These are phyloP conservation scores for Malus asiatica DNA, from an alignment of 306 rosid genomes.

Conservation along the genomic window DNA sequence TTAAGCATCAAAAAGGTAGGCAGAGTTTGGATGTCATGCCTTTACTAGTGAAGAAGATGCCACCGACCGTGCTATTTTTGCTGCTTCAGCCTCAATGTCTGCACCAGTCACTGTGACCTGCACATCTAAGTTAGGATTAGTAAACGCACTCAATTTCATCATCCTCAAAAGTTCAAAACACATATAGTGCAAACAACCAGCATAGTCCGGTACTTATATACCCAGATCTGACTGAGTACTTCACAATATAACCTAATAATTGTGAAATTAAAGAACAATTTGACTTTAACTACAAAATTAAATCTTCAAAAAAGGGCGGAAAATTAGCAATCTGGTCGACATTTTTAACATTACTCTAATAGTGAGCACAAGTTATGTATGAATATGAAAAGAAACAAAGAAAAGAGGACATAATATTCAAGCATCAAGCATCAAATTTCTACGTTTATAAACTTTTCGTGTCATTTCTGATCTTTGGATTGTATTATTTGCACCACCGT, in stretches of 20 bases:
- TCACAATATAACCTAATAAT: neutral
- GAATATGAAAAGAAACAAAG: neutral
- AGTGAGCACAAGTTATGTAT: neutral
- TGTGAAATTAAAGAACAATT: neutral
- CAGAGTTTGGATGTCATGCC: neutral
- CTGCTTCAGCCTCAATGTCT: slow-evolving; percentile 72
- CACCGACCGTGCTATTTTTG: slow-evolving; percentile 59
- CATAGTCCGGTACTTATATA: neutral
- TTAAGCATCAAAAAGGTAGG: neutral
- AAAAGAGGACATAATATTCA: neutral
- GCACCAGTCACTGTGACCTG: slow-evolving; percentile 77
- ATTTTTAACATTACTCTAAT: neutral
- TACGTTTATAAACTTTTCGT: neutral
- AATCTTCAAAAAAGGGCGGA: neutral
- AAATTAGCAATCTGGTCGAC: neutral
- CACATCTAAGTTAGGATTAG: slow-evolving; percentile 19
- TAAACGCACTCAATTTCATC: neutral
- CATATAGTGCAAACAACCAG: neutral
- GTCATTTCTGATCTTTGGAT: neutral
- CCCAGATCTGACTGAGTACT: neutral
- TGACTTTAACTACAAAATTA: neutral
- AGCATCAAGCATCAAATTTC: neutral
- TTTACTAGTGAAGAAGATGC: slow-evolving; percentile 1
- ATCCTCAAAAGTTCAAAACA: neutral
- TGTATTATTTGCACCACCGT: too few relatives aligned